phyloP scores from a whole-genome alignment of 2,329 filamentous ascomycete species.

The Mariannaea sp. region DNA sequence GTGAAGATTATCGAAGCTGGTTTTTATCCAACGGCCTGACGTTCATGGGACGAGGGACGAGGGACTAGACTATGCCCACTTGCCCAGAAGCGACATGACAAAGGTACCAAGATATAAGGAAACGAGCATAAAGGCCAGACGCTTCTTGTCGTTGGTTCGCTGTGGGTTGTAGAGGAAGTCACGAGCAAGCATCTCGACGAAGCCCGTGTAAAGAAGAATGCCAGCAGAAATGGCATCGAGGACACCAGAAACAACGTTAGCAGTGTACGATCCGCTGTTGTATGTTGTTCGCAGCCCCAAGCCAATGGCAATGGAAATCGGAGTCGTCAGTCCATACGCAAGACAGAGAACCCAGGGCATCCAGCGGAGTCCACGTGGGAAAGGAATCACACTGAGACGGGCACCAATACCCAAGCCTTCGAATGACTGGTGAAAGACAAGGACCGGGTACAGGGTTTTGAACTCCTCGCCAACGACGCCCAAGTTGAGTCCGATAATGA shows the following conservation, averaged over 20 bases:
- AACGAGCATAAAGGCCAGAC: conserved; percentile 61
- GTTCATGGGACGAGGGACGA: too few species aligned
- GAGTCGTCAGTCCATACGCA: conserved; percentile 57
- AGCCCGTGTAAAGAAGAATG: conserved; percentile 84
- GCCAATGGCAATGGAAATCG: conserved; percentile 55
- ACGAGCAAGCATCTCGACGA: conserved; percentile 87
- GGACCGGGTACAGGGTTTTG: conserved; percentile 60
- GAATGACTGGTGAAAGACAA: conserved; percentile 68
- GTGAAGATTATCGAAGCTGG: too few species aligned
- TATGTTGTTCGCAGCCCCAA: conserved; percentile 48
- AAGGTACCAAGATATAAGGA: conserved; percentile 69
- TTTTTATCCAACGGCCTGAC: too few species aligned
- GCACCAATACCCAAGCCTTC: conserved; percentile 67
- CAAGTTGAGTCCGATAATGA: conserved; percentile 67
- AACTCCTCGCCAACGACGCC: conserved; percentile 64
- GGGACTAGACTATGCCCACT: conserved; percentile 78
- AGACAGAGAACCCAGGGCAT: conserved; percentile 55
- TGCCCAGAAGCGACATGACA: conserved; percentile 77
- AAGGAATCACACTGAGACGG: conserved; percentile 55
- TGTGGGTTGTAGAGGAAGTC: conserved; percentile 76
- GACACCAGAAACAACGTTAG: conserved; percentile 74
- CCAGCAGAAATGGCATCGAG: conserved; percentile 84
- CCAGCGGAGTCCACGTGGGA: conserved; percentile 47
- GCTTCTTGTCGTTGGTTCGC: conserved; percentile 62
- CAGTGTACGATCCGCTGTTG: conserved; percentile 34